These are phyloP conservation scores for Torrubiellomyces zombiae DNA, from an alignment of 2,329 filamentous ascomycete genomes.

Conservation along the genomic window DNA sequence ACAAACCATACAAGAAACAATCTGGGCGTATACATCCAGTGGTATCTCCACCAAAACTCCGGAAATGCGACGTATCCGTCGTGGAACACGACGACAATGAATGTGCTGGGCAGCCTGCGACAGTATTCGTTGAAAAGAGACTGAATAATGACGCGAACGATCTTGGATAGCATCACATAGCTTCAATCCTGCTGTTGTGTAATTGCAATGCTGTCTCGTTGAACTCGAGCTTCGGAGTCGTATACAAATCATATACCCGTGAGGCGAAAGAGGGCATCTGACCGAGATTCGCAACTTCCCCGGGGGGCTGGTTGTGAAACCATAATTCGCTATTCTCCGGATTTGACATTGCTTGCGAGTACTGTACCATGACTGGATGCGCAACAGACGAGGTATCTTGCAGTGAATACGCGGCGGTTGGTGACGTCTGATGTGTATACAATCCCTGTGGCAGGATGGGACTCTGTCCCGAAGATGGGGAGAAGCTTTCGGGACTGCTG, in stretches of 20 bases:
- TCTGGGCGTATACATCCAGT: too few relatives aligned
- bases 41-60: too few relatives aligned
- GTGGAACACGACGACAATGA: too few relatives aligned
- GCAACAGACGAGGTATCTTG: constrained; percentile 31
- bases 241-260: constrained; percentile 35
- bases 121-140: too few relatives aligned
- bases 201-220: constrained; percentile 42
- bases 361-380: constrained; percentile 25
- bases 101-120: not conserved
- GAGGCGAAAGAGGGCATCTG: constrained; percentile 32
- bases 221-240: constrained; percentile 35
- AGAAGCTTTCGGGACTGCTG: constrained; percentile 42
- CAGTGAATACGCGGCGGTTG: constrained; percentile 29
- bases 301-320: constrained; percentile 40
- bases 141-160: too few relatives aligned
- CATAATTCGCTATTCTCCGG: constrained; percentile 31
- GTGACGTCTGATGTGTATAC: constrained; percentile 38
- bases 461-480: constrained; percentile 35
- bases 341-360: constrained; percentile 25
- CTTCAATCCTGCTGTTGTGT: constrained; percentile 40
- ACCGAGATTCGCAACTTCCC: constrained; percentile 38
- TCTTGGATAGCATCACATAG: too few relatives aligned
- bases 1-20: too few relatives aligned
- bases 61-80: too few relatives aligned
- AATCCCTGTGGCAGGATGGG: constrained; percentile 35